Evolutionary conservation across 139 green algal species (phyloP).

Genomic region (Coelastrella sp.): DNA sequence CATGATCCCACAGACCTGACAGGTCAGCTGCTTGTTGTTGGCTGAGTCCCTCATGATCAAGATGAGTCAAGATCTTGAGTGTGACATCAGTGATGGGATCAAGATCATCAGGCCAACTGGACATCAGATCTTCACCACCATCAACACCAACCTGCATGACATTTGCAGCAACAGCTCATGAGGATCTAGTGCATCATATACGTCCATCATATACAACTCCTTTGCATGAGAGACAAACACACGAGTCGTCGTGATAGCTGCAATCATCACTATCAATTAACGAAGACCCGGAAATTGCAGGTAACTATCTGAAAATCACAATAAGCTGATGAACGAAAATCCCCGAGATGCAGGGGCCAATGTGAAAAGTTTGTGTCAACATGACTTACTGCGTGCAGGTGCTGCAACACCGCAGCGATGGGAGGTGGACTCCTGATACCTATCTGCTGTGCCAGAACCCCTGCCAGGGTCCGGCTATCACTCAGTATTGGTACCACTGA

Average conservation of each 20-base stretch:
- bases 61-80: conserved; percentile 57
- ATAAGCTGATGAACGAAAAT: too few relatives aligned
- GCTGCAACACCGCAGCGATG: conserved; percentile 54
- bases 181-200: neutral
- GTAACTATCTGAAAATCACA: too few relatives aligned
- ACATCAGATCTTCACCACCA: conserved; percentile 65
- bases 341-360: too few relatives aligned
- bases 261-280: too few relatives aligned
- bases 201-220: neutral
- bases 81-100: conserved; percentile 55
- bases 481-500: conserved; percentile 59
- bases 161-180: neutral
- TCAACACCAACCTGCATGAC: conserved; percentile 43
- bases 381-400: conserved; percentile 58
- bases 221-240: too few relatives aligned
- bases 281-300: too few relatives aligned
- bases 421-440: conserved; percentile 65
- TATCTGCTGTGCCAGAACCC: conserved; percentile 52
- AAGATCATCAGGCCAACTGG: conserved; percentile 54
- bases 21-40: conserved; percentile 20
- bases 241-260: too few relatives aligned
- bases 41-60: conserved; percentile 64
- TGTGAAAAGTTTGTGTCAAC: too few relatives aligned
- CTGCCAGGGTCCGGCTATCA: conserved; percentile 40
- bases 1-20: neutral